These are phyloP conservation scores for Cladorrhinum sp. DNA, from an alignment of 2,329 filamentous ascomycete genomes.

Conservation along the genomic window DNA sequence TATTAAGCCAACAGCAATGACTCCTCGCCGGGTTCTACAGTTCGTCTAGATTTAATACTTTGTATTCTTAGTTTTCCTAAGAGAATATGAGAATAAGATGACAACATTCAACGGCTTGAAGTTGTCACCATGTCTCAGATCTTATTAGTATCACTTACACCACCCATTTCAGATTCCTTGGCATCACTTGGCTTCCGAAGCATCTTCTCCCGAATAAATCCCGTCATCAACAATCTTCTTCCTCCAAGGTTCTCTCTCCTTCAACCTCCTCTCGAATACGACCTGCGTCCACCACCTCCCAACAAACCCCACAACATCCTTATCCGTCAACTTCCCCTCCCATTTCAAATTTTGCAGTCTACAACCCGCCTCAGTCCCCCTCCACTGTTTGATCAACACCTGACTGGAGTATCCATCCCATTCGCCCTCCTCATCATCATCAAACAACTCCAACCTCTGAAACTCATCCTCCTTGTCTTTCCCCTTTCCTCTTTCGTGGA, in stretches of 20 bases:
- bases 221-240: too few species aligned
- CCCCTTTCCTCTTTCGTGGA: not conserved
- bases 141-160: not conserved
- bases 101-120: not conserved
- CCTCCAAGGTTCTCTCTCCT: too few species aligned
- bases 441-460: not conserved
- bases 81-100: too few species aligned
- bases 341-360: not conserved
- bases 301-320: not conserved
- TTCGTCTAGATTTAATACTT: too few species aligned
- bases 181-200: too few species aligned
- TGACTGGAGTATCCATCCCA: not conserved
- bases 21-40: too few species aligned
- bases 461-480: not conserved
- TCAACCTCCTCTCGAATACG: too few species aligned
- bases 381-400: not conserved
- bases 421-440: not conserved
- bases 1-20: too few species aligned
- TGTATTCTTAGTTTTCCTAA: too few species aligned
- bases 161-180: too few species aligned
- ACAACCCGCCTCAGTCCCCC: constrained; percentile 1
- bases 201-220: too few species aligned
- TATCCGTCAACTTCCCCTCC: not conserved
- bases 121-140: not conserved
- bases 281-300: not conserved